Conservation (phyloP, 805 yeast species). For the Starmerella vaccinii region DNA sequence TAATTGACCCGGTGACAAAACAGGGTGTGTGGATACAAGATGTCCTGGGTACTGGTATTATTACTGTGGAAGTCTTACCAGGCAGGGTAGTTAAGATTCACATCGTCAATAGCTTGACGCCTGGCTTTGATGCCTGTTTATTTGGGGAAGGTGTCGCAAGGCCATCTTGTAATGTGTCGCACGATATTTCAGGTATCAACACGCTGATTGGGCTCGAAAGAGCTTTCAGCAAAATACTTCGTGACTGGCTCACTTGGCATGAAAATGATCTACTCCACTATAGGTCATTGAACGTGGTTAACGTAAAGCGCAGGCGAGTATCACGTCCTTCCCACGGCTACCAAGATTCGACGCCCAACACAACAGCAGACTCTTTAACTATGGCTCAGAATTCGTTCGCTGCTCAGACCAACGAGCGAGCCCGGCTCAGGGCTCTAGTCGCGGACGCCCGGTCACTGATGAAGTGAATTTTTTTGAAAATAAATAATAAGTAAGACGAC, state of each 20-base stretch:
- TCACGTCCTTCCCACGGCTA: background rate
- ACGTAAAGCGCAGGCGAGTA: conserved; percentile 8
- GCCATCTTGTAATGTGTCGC: background rate
- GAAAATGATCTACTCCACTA: background rate
- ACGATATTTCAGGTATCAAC: background rate
- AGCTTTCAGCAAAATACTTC: background rate
- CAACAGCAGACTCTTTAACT: background rate
- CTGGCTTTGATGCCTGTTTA: background rate
- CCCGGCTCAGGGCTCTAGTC: conserved; percentile 1
- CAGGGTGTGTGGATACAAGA: conserved; percentile 3
- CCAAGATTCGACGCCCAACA: background rate
- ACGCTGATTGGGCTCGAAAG: background rate
- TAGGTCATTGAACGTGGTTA: background rate
- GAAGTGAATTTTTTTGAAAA: too few species aligned
- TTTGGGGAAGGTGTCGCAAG: background rate
- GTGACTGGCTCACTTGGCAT: conserved; percentile 1
- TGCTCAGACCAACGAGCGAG: background rate
- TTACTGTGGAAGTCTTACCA: background rate
- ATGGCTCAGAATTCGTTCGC: conserved; percentile 1
- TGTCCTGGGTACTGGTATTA: background rate
- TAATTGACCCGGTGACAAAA: background rate
- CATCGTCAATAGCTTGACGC: background rate
- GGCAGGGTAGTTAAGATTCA: background rate
- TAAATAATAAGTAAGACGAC: too few species aligned
- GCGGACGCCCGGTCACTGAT: conserved; percentile 3